A percentile compares a stretch with the other conserved stretches of the same genome.
Conservation (phyloP, 1,284 basidiomycete species). For the Athelia psychrophila region DNA sequence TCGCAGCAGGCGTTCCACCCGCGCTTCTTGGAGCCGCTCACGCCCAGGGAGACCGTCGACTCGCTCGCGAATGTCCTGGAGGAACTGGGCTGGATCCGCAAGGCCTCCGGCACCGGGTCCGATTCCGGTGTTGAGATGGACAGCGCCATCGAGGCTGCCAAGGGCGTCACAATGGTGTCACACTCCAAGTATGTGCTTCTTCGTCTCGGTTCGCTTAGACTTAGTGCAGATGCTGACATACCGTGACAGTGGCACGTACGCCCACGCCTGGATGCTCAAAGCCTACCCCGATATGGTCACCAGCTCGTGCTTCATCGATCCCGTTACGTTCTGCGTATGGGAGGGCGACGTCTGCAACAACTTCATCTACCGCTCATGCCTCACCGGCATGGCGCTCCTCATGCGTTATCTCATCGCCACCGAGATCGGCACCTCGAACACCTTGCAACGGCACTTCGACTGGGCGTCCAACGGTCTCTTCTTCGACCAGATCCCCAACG, state of each 20-base stretch:
- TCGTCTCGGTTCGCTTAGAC: neutral
- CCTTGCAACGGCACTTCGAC: constrained; percentile 80
- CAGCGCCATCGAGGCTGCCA: constrained; percentile 1
- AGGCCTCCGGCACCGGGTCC: constrained; percentile 8
- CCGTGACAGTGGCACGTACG: constrained; percentile 61
- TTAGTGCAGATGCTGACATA: constrained; percentile 6
- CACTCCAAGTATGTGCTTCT: constrained; percentile 75
- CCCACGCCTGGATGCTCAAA: constrained; percentile 86
- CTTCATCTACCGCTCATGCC: constrained; percentile 73
- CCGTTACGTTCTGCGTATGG: constrained; percentile 88
- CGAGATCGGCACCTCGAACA: constrained; percentile 84
- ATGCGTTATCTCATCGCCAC: constrained; percentile 85
- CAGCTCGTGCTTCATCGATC: constrained; percentile 87
- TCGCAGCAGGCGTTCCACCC: constrained; percentile 82
- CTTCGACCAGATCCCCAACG: constrained; percentile 85
- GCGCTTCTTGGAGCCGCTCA: constrained; percentile 68
- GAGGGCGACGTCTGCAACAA: constrained; percentile 91
- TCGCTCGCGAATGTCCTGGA: constrained; percentile 59
- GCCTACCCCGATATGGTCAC: constrained; percentile 63
- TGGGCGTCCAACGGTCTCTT: constrained; percentile 89
- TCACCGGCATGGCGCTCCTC: constrained; percentile 68
- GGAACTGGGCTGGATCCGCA: constrained; percentile 64
- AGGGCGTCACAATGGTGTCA: constrained; percentile 75
- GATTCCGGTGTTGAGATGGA: neutral
- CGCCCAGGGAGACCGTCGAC: constrained; percentile 54